phyloP scores from a whole-genome alignment of 2,329 filamentous ascomycete genomes.

The Fusarium foetens region DNA sequence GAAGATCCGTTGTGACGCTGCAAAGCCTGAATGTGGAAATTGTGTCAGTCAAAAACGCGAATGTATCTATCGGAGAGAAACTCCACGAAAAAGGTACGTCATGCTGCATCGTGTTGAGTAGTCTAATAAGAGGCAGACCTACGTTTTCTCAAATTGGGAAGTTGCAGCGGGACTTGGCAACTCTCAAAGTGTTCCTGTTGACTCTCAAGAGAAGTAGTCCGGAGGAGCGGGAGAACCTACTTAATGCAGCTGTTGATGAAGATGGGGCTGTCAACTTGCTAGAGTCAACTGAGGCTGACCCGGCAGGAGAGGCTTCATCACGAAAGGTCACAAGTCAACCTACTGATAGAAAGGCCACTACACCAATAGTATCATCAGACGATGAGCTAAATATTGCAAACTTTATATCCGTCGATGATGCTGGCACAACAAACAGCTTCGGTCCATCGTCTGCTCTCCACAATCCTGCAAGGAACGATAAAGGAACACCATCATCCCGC shows the following conservation, averaged over 20 bases:
- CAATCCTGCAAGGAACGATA: neutral
- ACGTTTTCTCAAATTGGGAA: slow-evolving; percentile 13
- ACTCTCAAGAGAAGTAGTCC: neutral
- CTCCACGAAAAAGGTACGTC: slow-evolving; percentile 2
- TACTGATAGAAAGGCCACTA: neutral
- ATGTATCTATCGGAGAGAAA: slow-evolving; percentile 1
- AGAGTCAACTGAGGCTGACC: neutral
- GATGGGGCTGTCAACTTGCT: neutral
- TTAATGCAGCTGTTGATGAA: neutral
- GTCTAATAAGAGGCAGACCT: neutral
- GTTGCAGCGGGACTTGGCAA: neutral
- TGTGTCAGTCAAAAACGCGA: neutral
- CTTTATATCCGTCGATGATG: slow-evolving; percentile 8
- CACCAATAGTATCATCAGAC: neutral
- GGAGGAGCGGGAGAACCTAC: neutral
- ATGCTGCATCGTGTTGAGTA: accelerated
- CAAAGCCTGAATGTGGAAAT: slow-evolving; percentile 1
- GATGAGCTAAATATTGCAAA: slow-evolving; percentile 2
- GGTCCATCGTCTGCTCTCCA: slow-evolving; percentile 12
- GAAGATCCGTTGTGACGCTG: slow-evolving; percentile 12
- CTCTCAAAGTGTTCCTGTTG: neutral
- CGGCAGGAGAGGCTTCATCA: neutral
- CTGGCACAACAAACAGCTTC: slow-evolving; percentile 7
- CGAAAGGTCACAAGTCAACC: neutral
- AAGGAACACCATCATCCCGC: neutral